Percentiles rank a stretch among this genome's conserved stretches.
Conservation (phyloP, 176 grass and related monocot genomes). For the Saccharum spontaneum region DNA sequence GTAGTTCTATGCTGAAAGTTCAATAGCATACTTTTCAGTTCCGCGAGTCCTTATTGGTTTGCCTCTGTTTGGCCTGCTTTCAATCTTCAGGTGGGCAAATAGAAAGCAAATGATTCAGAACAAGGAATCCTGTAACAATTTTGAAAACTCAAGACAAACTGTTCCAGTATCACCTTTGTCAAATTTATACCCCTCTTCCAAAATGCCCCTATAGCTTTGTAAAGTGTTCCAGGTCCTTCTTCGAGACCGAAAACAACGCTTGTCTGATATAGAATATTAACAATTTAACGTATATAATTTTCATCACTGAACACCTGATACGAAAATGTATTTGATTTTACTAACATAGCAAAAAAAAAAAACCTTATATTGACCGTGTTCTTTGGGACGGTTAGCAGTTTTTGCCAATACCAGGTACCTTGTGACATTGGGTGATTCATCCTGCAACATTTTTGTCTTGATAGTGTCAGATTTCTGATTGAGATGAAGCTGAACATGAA, state of each 20-base stretch:
- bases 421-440: constrained; percentile 48
- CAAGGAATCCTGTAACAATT: not conserved
- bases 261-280: constrained; percentile 35
- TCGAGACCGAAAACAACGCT: constrained; percentile 64
- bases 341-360: not conserved
- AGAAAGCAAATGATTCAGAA: not conserved
- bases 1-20: not conserved
- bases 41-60: constrained; percentile 56
- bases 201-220: constrained; percentile 59
- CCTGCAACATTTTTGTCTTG: constrained; percentile 33
- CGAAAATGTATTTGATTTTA: constrained; percentile 12
- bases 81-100: constrained; percentile 45
- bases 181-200: constrained; percentile 53
- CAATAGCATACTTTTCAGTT: constrained; percentile 40
- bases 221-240: constrained; percentile 52
- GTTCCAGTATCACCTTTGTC: constrained; percentile 46
- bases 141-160: constrained; percentile 13
- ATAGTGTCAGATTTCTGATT: not conserved
- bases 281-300: not conserved
- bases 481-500: constrained; percentile 12
- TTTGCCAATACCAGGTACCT: constrained; percentile 55
- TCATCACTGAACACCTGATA: constrained; percentile 11
- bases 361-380: constrained; percentile 55
- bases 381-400: constrained; percentile 44
- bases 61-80: constrained; percentile 53